These are phyloP conservation scores for Hymenoscyphus infarciens DNA, from an alignment of 2,329 filamentous ascomycete genomes.

Conservation along the genomic window DNA sequence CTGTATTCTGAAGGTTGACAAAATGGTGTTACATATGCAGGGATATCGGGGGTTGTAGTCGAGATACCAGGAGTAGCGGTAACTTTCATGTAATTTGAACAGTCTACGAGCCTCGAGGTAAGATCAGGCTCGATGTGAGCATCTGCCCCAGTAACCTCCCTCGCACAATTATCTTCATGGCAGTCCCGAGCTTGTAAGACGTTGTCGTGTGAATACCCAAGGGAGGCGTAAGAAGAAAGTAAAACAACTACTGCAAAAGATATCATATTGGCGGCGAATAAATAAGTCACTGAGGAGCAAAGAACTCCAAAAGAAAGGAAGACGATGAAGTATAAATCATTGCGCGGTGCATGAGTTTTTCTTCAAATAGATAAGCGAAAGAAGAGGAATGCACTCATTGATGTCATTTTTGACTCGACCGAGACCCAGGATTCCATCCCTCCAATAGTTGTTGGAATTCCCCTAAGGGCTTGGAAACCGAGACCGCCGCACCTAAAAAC, in stretches of 20 bases:
- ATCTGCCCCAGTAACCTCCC: slow-evolving; percentile 4
- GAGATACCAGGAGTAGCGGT: not conserved
- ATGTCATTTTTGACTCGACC: not conserved
- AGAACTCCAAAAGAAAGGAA: not conserved
- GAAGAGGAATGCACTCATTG: slow-evolving; percentile 2
- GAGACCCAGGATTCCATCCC: not conserved
- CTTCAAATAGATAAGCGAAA: not conserved
- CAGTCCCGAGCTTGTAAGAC: slow-evolving; percentile 4
- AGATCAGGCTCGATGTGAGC: slow-evolving; percentile 5
- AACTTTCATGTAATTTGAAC: slow-evolving; percentile 5
- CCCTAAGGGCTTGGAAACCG: not conserved
- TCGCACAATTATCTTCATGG: slow-evolving; percentile 5
- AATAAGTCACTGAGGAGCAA: not conserved
- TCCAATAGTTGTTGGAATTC: not conserved
- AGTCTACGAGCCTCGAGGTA: slow-evolving; percentile 4
- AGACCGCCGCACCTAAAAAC: not conserved
- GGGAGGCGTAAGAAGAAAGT: not conserved
- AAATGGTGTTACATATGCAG: slow-evolving; percentile 3
- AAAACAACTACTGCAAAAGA: not conserved
- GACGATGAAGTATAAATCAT: not conserved
- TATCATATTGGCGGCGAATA: not conserved
- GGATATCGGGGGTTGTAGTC: not conserved
- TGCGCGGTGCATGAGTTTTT: not conserved
- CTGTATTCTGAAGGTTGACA: slow-evolving; percentile 4
- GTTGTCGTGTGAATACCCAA: slow-evolving; percentile 1